phyloP scores from a whole-genome alignment of 306 rosid species.

The Prunus kanzakura region DNA sequence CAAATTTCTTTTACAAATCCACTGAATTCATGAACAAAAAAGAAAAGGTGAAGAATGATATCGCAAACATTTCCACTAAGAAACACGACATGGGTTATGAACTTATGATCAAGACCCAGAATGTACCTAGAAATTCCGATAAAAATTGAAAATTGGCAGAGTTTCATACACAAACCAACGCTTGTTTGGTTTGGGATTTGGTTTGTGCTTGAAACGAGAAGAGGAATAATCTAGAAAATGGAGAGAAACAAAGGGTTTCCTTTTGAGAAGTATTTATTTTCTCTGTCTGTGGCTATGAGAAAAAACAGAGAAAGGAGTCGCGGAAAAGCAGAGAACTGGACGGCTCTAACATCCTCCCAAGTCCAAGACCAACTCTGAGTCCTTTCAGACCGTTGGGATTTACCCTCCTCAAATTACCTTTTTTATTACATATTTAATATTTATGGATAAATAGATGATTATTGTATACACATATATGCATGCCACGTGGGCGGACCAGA shows the following conservation, averaged over 20 bases:
- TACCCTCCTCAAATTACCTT: neutral
- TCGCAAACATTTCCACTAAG: neutral
- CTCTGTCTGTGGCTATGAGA: neutral
- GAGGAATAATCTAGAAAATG: neutral
- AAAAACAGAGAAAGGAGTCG: conserved; percentile 4
- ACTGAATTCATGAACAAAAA: neutral
- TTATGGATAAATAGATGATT: neutral
- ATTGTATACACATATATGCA: neutral
- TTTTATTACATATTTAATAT: neutral
- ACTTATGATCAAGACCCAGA: neutral
- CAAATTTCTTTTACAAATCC: neutral
- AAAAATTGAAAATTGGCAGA: neutral
- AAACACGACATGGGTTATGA: neutral
- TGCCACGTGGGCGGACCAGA: neutral
- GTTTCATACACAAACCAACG: conserved; percentile 2
- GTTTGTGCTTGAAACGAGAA: conserved; percentile 17
- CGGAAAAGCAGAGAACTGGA: conserved; percentile 10
- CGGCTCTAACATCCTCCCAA: neutral
- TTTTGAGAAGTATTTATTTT: neutral
- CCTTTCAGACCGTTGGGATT: conserved; percentile 25
- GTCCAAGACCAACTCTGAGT: neutral
- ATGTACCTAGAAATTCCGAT: conserved; percentile 6
- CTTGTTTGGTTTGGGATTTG: neutral
- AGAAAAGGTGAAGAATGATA: neutral
- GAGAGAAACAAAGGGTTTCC: neutral